Percentiles rank a stretch among this genome's conserved stretches.
phyloP scores from a whole-genome alignment of 2,329 filamentous ascomycete species.

The Sarocladium strictum region DNA sequence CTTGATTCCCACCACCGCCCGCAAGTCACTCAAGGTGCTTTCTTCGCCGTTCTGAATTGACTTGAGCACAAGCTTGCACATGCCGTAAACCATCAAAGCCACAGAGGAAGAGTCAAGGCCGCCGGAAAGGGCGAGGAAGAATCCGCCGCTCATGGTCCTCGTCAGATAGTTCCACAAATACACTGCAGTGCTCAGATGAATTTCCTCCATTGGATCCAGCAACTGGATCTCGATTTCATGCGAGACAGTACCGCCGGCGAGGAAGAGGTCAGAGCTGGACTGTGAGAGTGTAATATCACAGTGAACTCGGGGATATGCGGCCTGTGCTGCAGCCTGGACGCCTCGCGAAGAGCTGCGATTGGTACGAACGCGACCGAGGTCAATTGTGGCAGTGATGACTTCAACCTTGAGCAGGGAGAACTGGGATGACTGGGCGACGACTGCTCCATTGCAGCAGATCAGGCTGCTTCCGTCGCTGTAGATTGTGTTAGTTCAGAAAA shows the following conservation, averaged over 20 bases:
- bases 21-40: conserved; percentile 20
- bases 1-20: conserved; percentile 17
- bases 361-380: conserved; percentile 63
- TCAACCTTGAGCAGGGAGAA: conserved; percentile 50
- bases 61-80: conserved; percentile 47
- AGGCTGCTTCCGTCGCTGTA: conserved; percentile 52
- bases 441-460: conserved; percentile 58
- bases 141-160: conserved; percentile 42
- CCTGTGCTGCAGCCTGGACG: conserved; percentile 28
- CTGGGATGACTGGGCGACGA: conserved; percentile 58
- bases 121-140: conserved; percentile 44
- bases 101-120: conserved; percentile 22
- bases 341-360: conserved; percentile 52
- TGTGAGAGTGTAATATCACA: conserved; percentile 19
- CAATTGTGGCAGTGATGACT: conserved; percentile 58
- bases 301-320: conserved; percentile 23
- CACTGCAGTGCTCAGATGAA: conserved; percentile 5
- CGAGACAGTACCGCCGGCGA: conserved; percentile 18
- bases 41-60: conserved; percentile 36
- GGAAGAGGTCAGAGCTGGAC: conserved; percentile 20
- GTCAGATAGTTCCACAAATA: conserved; percentile 52
- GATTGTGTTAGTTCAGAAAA: neutral
- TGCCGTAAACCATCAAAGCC: conserved; percentile 31
- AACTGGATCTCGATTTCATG: conserved; percentile 14
- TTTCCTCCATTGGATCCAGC: conserved; percentile 20